These are phyloP conservation scores for Hyphodiscus hymeniophilus DNA, from an alignment of 495 filamentous ascomycete genomes.

Conservation along the genomic window DNA sequence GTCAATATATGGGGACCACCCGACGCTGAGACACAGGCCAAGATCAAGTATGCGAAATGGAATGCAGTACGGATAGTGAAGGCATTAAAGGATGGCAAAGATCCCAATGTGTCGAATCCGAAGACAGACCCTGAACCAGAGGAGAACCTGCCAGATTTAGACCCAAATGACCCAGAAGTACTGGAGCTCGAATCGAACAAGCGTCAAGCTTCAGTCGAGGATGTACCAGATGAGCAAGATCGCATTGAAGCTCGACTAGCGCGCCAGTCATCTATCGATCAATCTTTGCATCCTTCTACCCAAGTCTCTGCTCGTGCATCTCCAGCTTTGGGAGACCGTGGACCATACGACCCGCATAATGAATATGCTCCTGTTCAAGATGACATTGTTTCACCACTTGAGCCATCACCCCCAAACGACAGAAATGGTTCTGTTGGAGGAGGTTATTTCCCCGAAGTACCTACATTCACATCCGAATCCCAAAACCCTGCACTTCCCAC, in stretches of 20 bases:
- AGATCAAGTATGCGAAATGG: constrained; percentile 94
- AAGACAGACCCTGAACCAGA: constrained; percentile 42
- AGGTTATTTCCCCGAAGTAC: constrained; percentile 47
- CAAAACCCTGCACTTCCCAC: constrained; percentile 13
- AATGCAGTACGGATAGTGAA: constrained; percentile 87
- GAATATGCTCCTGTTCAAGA: constrained; percentile 21
- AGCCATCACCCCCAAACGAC: constrained; percentile 19
- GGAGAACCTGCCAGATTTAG: constrained; percentile 33
- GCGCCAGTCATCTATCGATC: constrained; percentile 32
- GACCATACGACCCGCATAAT: constrained; percentile 16
- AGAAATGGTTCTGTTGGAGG: constrained; percentile 35
- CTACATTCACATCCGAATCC: constrained; percentile 26
- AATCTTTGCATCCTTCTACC: constrained; percentile 44
- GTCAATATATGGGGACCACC: constrained; percentile 71
- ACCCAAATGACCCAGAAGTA: constrained; percentile 56
- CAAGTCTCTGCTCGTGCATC: constrained; percentile 24
- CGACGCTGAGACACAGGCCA: constrained; percentile 70
- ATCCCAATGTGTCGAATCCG: constrained; percentile 88
- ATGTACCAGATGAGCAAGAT: constrained; percentile 38
- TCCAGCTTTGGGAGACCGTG: constrained; percentile 9
- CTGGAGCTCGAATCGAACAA: constrained; percentile 36
- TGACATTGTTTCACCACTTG: constrained; percentile 31
- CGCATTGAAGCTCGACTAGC: constrained; percentile 26
- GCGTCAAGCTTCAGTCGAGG: constrained; percentile 49
- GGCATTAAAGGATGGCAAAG: constrained; percentile 82